Conservation (phyloP, 2,329 filamentous ascomycete species). For the Mycogone perniciosa region DNA sequence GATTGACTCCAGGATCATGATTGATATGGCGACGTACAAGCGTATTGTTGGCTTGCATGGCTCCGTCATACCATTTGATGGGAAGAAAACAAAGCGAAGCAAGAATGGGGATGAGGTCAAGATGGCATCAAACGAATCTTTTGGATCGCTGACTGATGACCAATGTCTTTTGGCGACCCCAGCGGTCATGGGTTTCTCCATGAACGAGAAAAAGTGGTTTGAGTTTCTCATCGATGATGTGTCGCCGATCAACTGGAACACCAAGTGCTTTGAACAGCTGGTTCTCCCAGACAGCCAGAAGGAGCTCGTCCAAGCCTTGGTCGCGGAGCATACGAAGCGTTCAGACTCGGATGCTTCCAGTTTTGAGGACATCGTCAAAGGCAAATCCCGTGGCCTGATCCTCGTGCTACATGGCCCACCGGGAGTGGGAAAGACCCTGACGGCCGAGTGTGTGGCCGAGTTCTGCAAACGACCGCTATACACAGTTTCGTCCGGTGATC, state of each 20-base stretch:
- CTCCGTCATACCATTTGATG: too few species aligned
- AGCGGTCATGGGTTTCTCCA: slow-evolving; percentile 32
- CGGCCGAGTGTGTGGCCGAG: slow-evolving; percentile 38
- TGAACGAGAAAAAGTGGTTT: slow-evolving; percentile 29
- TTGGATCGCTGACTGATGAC: slow-evolving; percentile 24
- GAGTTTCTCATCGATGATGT: slow-evolving; percentile 13
- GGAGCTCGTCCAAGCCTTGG: slow-evolving; percentile 32
- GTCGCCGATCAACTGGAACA: slow-evolving; percentile 27
- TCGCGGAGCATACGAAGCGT: slow-evolving; percentile 27
- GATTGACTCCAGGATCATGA: too few species aligned
- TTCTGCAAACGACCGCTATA: slow-evolving; percentile 39
- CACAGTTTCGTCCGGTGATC: slow-evolving; percentile 43
- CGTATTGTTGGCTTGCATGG: too few species aligned
- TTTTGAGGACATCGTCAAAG: slow-evolving; percentile 38
- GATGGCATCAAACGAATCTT: too few species aligned
- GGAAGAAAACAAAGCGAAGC: too few species aligned
- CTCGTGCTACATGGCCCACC: slow-evolving; percentile 42
- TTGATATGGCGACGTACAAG: too few species aligned
- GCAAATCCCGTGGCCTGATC: slow-evolving; percentile 39
- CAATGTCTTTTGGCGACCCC: slow-evolving; percentile 30
- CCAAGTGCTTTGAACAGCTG: slow-evolving; percentile 30
- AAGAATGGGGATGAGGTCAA: too few species aligned
- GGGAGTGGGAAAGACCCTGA: slow-evolving; percentile 44
- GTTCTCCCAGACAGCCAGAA: slow-evolving; percentile 32
- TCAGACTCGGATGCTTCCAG: slow-evolving; percentile 10